A percentile compares a stretch with the other conserved stretches of the same genome.
Evolutionary conservation across 306 rosid species (phyloP).

Genomic region (Prunus davidiana): DNA sequence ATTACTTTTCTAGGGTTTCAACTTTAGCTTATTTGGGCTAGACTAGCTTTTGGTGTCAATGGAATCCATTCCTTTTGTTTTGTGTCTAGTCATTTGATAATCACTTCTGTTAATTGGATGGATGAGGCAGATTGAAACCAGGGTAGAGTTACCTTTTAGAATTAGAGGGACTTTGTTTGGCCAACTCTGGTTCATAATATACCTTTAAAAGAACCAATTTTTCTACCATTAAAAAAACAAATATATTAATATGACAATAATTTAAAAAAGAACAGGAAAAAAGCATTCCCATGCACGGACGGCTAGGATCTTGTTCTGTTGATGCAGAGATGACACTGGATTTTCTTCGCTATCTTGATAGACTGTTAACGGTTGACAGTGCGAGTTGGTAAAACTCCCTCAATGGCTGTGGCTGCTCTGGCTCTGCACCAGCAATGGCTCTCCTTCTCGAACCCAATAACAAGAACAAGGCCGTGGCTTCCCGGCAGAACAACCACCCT

Average conservation of each 20-base stretch:
- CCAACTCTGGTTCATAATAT: too few relatives aligned
- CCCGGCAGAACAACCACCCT: conserved; percentile 20
- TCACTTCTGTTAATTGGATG: not conserved
- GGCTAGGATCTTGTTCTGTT: conserved; percentile 7
- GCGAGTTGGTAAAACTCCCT: conserved; percentile 15
- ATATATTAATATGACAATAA: too few relatives aligned
- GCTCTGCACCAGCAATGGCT: conserved; percentile 51
- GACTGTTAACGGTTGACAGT: not conserved
- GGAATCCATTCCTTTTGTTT: conserved; percentile 1
- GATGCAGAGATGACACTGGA: not conserved
- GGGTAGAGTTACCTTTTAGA: not conserved
- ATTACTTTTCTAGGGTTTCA: not conserved
- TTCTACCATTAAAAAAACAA: too few relatives aligned
- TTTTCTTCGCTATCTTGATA: conserved; percentile 13
- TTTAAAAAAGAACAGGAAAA: too few relatives aligned
- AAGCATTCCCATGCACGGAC: not conserved
- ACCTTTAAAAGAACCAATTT: too few relatives aligned
- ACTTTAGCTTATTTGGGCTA: conserved; percentile 6
- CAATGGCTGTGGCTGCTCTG: conserved; percentile 62
- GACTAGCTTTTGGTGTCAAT: not conserved
- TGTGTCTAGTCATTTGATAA: not conserved
- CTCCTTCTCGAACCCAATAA: conserved; percentile 43
- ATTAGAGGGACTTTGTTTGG: too few relatives aligned
- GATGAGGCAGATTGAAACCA: not conserved
- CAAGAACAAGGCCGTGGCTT: conserved; percentile 33